Conservation (phyloP, 805 yeast species). For the Trichomonascus vanleenenianus region DNA sequence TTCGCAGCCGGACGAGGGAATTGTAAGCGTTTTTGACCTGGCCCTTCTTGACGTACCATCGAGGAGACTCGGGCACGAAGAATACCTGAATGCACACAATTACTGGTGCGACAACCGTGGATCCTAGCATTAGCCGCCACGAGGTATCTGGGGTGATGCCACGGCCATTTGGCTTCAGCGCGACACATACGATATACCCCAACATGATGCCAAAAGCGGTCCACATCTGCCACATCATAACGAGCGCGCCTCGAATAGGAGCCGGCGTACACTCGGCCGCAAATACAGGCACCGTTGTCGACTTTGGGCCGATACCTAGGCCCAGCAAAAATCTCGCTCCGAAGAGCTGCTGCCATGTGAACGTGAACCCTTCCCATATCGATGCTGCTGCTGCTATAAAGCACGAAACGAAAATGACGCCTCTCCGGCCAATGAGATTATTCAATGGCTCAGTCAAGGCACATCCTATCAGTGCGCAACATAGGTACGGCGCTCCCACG, state of each 20-base stretch:
- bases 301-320: constrained; percentile 58
- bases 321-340: constrained; percentile 54
- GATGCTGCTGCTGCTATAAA: constrained; percentile 51
- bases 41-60: constrained; percentile 55
- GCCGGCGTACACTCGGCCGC: constrained; percentile 60
- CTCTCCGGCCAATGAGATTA: constrained; percentile 47
- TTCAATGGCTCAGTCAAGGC: constrained; percentile 51
- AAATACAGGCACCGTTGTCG: constrained; percentile 61
- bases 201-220: constrained; percentile 67
- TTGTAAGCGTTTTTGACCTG: constrained; percentile 42
- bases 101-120: constrained; percentile 53
- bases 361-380: constrained; percentile 56
- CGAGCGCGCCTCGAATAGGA: constrained; percentile 52
- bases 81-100: constrained; percentile 44
- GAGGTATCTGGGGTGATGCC: constrained; percentile 32
- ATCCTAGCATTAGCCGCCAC: constrained; percentile 64
- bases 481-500: constrained; percentile 58
- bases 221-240: constrained; percentile 68
- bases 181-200: constrained; percentile 53
- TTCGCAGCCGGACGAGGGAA: constrained; percentile 41
- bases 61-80: constrained; percentile 60
- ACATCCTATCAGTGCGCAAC: constrained; percentile 49
- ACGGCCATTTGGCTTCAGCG: constrained; percentile 40
- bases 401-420: constrained; percentile 52
- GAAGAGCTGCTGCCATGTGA: constrained; percentile 53